Evolutionary conservation across 148 eudicot species (phyloP), one percentile per base, ranked within the genome.

Genomic region (Rhododendron ferrugineum): DNA sequence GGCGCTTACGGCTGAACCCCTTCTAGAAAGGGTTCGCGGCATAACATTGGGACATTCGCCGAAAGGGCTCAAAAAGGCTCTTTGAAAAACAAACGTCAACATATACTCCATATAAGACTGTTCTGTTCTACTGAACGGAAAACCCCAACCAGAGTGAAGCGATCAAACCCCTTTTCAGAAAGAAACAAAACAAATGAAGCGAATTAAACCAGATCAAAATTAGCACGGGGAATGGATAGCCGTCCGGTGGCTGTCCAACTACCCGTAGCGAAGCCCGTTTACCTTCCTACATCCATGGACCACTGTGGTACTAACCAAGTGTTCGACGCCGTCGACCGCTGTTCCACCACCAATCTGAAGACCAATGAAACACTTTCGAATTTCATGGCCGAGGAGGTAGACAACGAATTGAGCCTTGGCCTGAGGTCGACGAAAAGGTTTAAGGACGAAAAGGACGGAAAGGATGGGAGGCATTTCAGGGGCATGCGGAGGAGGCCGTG

Each of bases 401-500:
- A 56, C 22, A 18, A 23, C 15, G 23, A 13, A 5, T 15, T 56
- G 22, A 18, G 62, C 62, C 15, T 3, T 14, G 16, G 10, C 56
- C 16, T 52, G 56, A 50, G 16, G 16, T 50, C 56, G 56, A 50
- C 0, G 18, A 50, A 14, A 50, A 13, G 56, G 37, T 36, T 36
- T 13, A 13, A 50, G 16, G 56, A 50, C 56, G 16, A 50, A 50
- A 36, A 4, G 40, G 40, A 37, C 40, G 0, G 40, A 0, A 37
- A 37, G 40, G 40, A 37, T 37, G 40, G 6, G 40, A 46, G 83
- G 70, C 95, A 90, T 82, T 94, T 84, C 28, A 32, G 95, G 30
- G 97, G 95, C 0, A 95, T 94, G 0, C 22, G 97, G 16, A 94
- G 90, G 90, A 23, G 95, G 80, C 95, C 97, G 16, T 91, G 93